Evolutionary conservation across 2,329 filamentous ascomycete genomes (phyloP).

Genomic region (Neoscytalidium dimidiatum): DNA sequence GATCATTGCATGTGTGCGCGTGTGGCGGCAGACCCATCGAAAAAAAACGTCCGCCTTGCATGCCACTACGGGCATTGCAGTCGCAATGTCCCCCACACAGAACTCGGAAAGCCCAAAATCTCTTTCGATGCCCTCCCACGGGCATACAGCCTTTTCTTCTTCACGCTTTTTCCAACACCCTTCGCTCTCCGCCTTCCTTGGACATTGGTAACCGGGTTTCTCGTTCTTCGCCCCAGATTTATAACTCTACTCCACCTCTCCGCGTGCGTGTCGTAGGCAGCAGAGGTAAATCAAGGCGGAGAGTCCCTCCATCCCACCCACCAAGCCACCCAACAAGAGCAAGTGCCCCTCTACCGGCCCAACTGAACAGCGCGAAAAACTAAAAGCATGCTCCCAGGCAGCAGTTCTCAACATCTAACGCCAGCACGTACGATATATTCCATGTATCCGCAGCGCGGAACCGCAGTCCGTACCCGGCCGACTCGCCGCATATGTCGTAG

Average conservation of each 20-base stretch:
- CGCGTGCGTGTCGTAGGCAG: background rate
- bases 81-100: background rate
- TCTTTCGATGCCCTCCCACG: background rate
- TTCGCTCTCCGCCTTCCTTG: background rate
- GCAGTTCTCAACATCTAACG: background rate
- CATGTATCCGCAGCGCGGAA: background rate
- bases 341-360: background rate
- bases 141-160: background rate
- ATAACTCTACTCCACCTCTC: background rate
- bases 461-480: background rate
- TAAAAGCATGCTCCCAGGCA: background rate
- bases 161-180: background rate
- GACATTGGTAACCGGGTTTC: no score
- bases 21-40: background rate
- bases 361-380: no score
- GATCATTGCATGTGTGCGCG: background rate
- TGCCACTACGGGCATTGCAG: background rate
- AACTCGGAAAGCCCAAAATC: background rate
- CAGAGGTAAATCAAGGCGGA: background rate
- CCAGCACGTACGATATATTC: background rate
- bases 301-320: background rate
- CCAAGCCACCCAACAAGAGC: background rate
- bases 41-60: background rate
- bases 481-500: background rate
- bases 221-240: background rate